Evolutionary conservation across 1,284 basidiomycete genomes (phyloP), one percentile per base, ranked within the genome.

Genomic region (Lentinula novae-zelandiae): DNA sequence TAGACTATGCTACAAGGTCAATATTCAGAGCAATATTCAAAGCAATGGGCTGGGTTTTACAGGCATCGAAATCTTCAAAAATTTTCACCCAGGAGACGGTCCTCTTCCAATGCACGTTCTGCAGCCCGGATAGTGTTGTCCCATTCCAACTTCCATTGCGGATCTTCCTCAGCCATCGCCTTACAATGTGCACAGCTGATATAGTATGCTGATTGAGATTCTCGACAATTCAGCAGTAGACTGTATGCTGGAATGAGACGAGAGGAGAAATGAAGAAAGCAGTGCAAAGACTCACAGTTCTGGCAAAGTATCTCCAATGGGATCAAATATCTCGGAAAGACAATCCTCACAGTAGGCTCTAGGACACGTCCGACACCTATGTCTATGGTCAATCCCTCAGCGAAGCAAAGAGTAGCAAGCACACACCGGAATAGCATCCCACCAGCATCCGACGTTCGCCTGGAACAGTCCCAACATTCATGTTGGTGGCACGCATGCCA

Each of bases 261-360:
- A 34, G 17, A 2, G 27, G 49, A 27, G 34, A 10, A 27, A 56
- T 51, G 20, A 33, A 38, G 12, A 38, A 38, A 38, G 12, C 36
- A 38, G 36, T 12, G 27, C 27, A 27, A 27, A 27, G 27, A 76
- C 80, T 58, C 65, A 83, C 82, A 85, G 82, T 69, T 86, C 83
- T 8, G 85, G 84, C 12, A 86, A 64, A 3, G 70, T 69, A 4
- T 84, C 82, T 2, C 84, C 84, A 38, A 86, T 69, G 10, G 78
- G 74, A 31, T 79, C 76, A 38, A 83, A 72, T 5, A 82, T 78
- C 10, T 77, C 80, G 6, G 81, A 77, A 39, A 86, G 63, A 67
- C 85, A 86, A 65, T 86, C 85, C 62, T 86, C 83, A 69, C 85
- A 87, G 62, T 79, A 83, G 1, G 85, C 81, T 59, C 78, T 72